Evolutionary conservation across 495 filamentous ascomycete genomes (phyloP).

Genomic region (Penicillium samsonianum): DNA sequence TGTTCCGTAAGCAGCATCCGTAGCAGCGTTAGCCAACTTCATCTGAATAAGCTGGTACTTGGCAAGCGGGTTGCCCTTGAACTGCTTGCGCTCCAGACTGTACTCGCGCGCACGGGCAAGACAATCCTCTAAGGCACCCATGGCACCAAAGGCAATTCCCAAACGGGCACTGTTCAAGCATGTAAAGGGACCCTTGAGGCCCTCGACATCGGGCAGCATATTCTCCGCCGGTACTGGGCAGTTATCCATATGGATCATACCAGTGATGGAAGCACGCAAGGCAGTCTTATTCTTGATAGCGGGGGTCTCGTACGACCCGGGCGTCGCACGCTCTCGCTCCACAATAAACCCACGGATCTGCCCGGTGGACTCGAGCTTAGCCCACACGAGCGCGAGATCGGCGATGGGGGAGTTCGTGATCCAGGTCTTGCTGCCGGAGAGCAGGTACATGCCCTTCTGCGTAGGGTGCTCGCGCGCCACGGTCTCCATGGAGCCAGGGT

Average conservation of each 20-base stretch:
- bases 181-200: slow-evolving; percentile 84
- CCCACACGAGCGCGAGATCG: slow-evolving; percentile 91
- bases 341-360: slow-evolving; percentile 96
- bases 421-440: slow-evolving; percentile 94
- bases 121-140: slow-evolving; percentile 93
- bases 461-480: slow-evolving; percentile 80
- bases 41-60: slow-evolving; percentile 99
- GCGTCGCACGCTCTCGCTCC: slow-evolving; percentile 76
- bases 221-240: slow-evolving; percentile 88
- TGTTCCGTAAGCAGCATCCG: slow-evolving; percentile 87
- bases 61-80: slow-evolving; percentile 92
- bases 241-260: slow-evolving; percentile 94
- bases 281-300: slow-evolving; percentile 94
- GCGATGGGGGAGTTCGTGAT: slow-evolving; percentile 97
- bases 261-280: slow-evolving; percentile 88
- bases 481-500: slow-evolving; percentile 95
- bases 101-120: slow-evolving; percentile 79
- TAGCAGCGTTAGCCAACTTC: slow-evolving; percentile 90
- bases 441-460: slow-evolving; percentile 78
- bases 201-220: slow-evolving; percentile 92
- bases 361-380: slow-evolving; percentile 83
- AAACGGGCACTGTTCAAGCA: slow-evolving; percentile 91
- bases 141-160: slow-evolving; percentile 91
- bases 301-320: slow-evolving; percentile 89
- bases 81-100: slow-evolving; percentile 88